phyloP scores from a whole-genome alignment of 495 filamentous ascomycete genomes.

The Cudoniella acicularis region DNA sequence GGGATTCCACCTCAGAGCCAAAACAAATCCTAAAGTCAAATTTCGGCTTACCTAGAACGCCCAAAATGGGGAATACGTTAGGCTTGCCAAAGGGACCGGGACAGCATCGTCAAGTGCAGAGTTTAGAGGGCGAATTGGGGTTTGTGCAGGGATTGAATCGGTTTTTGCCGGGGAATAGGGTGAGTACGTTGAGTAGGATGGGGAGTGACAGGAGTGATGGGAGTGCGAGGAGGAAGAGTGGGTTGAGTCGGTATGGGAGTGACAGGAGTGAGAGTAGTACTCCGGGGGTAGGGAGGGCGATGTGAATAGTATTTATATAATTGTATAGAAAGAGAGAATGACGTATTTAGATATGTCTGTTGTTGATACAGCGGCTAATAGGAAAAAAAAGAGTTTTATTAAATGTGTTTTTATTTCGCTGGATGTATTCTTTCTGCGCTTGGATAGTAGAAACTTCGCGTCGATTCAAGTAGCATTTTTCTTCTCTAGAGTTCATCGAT shows the following conservation, averaged over 20 bases:
- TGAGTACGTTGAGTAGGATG: not conserved
- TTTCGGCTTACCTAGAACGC: not conserved
- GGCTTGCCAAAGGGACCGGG: not conserved
- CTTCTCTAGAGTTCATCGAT: too few species aligned
- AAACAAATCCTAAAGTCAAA: not conserved
- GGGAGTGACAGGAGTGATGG: not conserved
- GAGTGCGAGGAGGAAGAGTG: not conserved
- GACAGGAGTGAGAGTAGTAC: conserved; percentile 8
- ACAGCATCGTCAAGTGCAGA: not conserved
- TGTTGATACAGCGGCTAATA: not conserved
- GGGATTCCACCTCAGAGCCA: not conserved
- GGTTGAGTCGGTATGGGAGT: not conserved
- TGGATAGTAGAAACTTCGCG: too few species aligned
- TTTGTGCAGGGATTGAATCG: not conserved
- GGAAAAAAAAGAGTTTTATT: too few species aligned
- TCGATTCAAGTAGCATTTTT: too few species aligned
- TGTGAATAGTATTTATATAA: conserved; percentile 12
- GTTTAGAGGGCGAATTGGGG: not conserved
- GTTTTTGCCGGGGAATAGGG: conserved; percentile 1
- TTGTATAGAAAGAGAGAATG: not conserved
- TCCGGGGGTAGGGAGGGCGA: conserved; percentile 15
- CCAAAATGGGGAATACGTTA: not conserved
- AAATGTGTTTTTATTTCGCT: too few species aligned
- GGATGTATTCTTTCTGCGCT: too few species aligned
- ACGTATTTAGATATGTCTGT: not conserved